Evolutionary conservation across 768 basidiomycete genomes (phyloP).

Genomic region (Tubosaeta sp.): DNA sequence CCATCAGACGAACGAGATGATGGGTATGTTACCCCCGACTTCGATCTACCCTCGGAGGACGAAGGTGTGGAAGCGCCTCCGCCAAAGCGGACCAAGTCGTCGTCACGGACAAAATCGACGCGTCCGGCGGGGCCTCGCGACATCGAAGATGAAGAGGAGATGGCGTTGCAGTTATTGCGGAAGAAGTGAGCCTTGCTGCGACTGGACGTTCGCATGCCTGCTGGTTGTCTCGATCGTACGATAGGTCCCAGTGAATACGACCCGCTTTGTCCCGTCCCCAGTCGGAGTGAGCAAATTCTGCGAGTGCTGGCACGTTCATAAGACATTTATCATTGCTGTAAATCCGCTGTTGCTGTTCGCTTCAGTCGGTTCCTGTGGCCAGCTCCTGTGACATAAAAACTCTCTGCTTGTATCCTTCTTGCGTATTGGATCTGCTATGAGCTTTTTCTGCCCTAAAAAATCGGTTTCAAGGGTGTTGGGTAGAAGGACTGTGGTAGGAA

Average conservation of each 20-base stretch:
- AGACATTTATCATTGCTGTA: conserved; percentile 8
- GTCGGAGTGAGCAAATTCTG: conserved; percentile 11
- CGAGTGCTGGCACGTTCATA: too few species aligned
- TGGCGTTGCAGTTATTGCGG: conserved; percentile 60
- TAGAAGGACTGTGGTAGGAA: conserved; percentile 5
- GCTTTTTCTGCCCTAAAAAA: conserved; percentile 9
- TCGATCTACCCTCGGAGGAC: conserved; percentile 46
- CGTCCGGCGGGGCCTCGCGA: conserved; percentile 20
- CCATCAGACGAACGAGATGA: conserved; percentile 51
- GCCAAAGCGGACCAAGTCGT: conserved; percentile 30
- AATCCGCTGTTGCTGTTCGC: conserved; percentile 9
- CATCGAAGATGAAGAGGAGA: conserved; percentile 54
- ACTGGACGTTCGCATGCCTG: background rate
- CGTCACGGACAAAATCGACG: conserved; percentile 28
- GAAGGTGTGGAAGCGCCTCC: conserved; percentile 35
- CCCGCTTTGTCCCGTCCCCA: background rate
- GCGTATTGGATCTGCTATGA: conserved; percentile 16
- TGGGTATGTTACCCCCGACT: conserved; percentile 70
- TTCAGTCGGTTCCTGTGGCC: conserved; percentile 9
- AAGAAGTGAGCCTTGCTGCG: conserved; percentile 17
- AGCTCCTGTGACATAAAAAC: conserved; percentile 7
- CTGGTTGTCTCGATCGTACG: too few species aligned
- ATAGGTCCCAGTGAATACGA: background rate
- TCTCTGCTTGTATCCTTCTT: background rate
- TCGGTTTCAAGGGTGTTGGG: conserved; percentile 1